These are phyloP conservation scores for Galerina marginata DNA, from an alignment of 768 basidiomycete species.

Conservation along the genomic window DNA sequence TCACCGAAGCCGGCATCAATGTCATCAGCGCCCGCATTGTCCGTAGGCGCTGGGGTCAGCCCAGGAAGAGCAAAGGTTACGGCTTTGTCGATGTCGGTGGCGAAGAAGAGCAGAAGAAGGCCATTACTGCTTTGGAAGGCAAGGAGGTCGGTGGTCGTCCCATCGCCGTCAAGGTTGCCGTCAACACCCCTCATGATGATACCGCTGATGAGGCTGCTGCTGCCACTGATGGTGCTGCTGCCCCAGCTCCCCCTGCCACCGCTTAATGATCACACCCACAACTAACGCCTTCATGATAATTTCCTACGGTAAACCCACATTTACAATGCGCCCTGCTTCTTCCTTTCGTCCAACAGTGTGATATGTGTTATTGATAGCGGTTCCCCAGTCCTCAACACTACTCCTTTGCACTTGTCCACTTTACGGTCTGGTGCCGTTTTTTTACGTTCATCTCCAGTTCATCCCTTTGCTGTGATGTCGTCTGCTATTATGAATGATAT, in stretches of 20 bases:
- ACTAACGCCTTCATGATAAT: constrained; percentile 27
- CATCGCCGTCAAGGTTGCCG: constrained; percentile 95
- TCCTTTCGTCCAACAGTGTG: constrained; percentile 24
- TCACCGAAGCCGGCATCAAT: constrained; percentile 84
- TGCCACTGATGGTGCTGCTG: constrained; percentile 29
- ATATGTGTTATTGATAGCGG: constrained; percentile 28
- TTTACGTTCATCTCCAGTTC: constrained; percentile 15
- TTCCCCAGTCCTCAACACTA: constrained; percentile 23
- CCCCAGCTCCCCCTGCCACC: constrained; percentile 27
- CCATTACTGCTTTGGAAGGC: constrained; percentile 84
- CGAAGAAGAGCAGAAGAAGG: constrained; percentile 91
- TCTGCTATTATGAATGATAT: constrained; percentile 35
- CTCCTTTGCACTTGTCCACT: constrained; percentile 32
- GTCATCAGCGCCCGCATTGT: constrained; percentile 91
- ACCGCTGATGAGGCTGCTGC: constrained; percentile 42
- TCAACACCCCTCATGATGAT: constrained; percentile 77
- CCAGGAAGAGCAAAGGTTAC: constrained; percentile 93
- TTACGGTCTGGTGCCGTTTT: constrained; percentile 56
- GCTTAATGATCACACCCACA: constrained; percentile 32
- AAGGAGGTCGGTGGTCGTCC: constrained; percentile 85
- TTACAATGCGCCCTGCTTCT: constrained; percentile 26
- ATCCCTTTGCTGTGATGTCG: constrained; percentile 34
- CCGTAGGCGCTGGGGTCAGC: constrained; percentile 80
- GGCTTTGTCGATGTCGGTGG: constrained; percentile 95
- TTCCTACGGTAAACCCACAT: constrained; percentile 24